Conservation (phyloP, 306 rosid genomes). For the Acacia crassicarpa region DNA sequence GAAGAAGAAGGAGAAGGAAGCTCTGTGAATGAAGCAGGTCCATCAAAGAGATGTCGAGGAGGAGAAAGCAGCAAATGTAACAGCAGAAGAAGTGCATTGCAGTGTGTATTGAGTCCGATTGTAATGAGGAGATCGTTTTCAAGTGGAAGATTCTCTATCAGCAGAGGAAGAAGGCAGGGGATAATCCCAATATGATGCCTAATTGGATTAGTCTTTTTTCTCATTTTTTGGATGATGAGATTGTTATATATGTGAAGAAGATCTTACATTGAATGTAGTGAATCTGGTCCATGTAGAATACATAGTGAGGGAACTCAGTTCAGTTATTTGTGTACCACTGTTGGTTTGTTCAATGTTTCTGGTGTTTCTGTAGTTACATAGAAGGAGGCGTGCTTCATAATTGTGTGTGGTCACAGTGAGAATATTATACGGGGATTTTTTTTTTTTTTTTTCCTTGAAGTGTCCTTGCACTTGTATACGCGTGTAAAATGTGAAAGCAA, state of each 20-base stretch:
- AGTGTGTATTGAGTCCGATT: neutral
- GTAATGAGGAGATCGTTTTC: neutral
- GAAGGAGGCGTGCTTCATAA: neutral
- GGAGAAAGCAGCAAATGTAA: neutral
- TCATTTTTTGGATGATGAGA: neutral
- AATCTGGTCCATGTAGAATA: neutral
- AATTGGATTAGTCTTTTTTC: neutral
- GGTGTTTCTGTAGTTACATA: neutral
- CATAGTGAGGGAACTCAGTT: neutral
- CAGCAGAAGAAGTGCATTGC: neutral
- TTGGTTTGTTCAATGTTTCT: neutral
- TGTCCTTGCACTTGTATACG: too few relatives aligned
- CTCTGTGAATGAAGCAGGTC: neutral
- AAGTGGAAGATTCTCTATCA: neutral
- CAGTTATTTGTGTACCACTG: neutral
- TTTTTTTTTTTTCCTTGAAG: too few relatives aligned
- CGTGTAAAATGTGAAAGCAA: too few relatives aligned
- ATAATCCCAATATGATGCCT: neutral
- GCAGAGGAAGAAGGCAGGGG: neutral
- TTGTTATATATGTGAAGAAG: neutral
- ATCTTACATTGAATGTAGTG: neutral
- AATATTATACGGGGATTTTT: too few relatives aligned
- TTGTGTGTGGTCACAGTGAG: neutral
- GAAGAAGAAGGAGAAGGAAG: neutral
- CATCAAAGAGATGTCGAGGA: neutral